Evolutionary conservation across 768 basidiomycete genomes (phyloP), one percentile per base, ranked within the genome.

Genomic region (Imleria badia): DNA sequence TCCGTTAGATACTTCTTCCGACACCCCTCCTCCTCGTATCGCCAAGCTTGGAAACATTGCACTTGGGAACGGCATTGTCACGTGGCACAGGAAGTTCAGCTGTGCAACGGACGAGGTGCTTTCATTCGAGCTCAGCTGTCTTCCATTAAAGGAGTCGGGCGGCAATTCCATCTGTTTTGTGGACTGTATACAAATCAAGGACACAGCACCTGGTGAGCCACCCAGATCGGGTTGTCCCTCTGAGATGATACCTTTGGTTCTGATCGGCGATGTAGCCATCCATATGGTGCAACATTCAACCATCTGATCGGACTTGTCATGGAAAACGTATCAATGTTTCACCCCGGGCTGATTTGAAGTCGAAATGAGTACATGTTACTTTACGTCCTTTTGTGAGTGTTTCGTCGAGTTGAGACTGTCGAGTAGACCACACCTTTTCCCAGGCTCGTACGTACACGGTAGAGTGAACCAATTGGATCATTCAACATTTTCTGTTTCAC

Each of bases 171-270:
- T n/a, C 3, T 60, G 58, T 33, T 22, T 30, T 1, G 48, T 60
- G 6, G 58, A 59, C 5, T 60, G 58, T 58, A 29, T 59, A 13
- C 58, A 59, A 13, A 60, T 60, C 29, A 60, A 60, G 51, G 44
- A 50, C 9, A 29, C 38, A 13, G 1, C 36, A 10, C 58, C 58
- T 31, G 58, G 58, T 59, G 43, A 60, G 58, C 12, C 17, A 3
- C 26, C 26, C 26, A 6, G 26, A 26, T 26, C 6, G 26, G 26
- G 26, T 26, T 26, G 19, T 26, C 20, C 3, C 17, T n/a, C 13
- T 6, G 38, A 11, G 11, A 14, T 9, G 43, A 31, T 34, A 1
- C 9, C 10, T 29, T 31, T 19, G 6, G 35, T 48, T 54, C 46
- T 54, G 33, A 48, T 41, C 12, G 9, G 23, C 15, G 17, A 22